Evolutionary conservation across 768 basidiomycete genomes (phyloP).

Genomic region (Gloeophyllum trabeum): DNA sequence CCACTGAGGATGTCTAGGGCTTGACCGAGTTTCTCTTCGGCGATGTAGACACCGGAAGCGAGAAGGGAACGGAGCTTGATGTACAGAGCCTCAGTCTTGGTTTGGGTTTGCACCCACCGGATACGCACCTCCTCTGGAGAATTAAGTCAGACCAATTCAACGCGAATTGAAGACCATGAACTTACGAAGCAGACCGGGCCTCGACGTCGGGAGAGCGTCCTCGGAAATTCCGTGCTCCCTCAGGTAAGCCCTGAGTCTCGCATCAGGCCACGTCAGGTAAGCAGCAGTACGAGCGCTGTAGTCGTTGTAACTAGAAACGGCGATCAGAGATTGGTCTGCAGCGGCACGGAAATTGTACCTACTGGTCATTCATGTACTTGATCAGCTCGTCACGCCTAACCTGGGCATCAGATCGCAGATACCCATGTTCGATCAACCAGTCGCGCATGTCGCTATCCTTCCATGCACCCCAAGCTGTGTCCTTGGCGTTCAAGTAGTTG

Average conservation of each 20-base stretch:
- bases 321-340: background rate
- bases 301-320: constrained; percentile 40
- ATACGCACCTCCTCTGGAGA: constrained; percentile 67
- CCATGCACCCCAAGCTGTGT: constrained; percentile 62
- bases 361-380: constrained; percentile 64
- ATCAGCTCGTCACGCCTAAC: constrained; percentile 68
- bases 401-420: constrained; percentile 43
- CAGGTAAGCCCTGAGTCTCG: constrained; percentile 82
- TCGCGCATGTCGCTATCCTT: constrained; percentile 56
- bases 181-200: constrained; percentile 74
- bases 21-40: constrained; percentile 61
- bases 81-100: constrained; percentile 44
- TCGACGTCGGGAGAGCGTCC: constrained; percentile 44
- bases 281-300: constrained; percentile 31
- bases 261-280: constrained; percentile 89
- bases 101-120: constrained; percentile 62
- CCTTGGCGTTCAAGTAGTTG: constrained; percentile 51
- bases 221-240: constrained; percentile 69
- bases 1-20: constrained; percentile 31
- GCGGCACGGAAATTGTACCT: constrained; percentile 9
- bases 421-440: constrained; percentile 69
- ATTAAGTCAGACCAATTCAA: too few species aligned
- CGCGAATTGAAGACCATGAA: too few species aligned
- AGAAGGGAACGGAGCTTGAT: constrained; percentile 55
- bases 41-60: constrained; percentile 53